Percentiles rank a stretch among this genome's conserved stretches.
Evolutionary conservation across 768 basidiomycete genomes (phyloP).

Genomic region (Leccinum incarnatum): DNA sequence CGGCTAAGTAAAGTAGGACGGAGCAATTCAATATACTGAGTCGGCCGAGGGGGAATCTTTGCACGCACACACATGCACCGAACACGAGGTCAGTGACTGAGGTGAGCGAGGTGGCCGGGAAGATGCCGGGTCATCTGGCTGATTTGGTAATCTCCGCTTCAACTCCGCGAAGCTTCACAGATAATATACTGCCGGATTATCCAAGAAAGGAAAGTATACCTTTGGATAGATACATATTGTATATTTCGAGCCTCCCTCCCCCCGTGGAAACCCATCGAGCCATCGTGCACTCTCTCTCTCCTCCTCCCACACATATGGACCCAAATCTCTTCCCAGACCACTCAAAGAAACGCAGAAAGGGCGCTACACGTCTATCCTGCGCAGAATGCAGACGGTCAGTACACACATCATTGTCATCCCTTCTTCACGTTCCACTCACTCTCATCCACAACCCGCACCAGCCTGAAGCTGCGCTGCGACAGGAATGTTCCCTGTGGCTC

Average conservation of each 20-base stretch:
- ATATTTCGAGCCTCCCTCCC: constrained; percentile 11
- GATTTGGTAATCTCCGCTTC: constrained; percentile 9
- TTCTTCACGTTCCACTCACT: too few relatives aligned
- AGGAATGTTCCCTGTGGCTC: constrained; percentile 74
- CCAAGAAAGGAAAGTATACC: constrained; percentile 23
- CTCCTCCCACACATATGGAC: constrained; percentile 21
- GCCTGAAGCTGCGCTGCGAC: constrained; percentile 53
- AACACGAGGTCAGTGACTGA: constrained; percentile 16
- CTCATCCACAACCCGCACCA: background rate
- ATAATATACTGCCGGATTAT: constrained; percentile 14
- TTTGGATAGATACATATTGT: constrained; percentile 11
- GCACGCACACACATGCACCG: background rate
- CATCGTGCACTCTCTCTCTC: constrained; percentile 13
- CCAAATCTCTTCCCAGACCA: constrained; percentile 30
- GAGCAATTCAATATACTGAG: background rate
- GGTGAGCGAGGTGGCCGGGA: background rate
- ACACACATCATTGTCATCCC: background rate
- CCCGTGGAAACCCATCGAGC: constrained; percentile 19
- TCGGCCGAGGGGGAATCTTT: constrained; percentile 10
- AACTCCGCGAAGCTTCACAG: constrained; percentile 23
- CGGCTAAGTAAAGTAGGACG: background rate
- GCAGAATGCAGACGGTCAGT: constrained; percentile 74
- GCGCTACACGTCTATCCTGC: constrained; percentile 74
- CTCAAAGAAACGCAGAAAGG: constrained; percentile 61
- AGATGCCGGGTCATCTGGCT: constrained; percentile 11